Percentiles rank a stretch among this genome's conserved stretches.
phyloP scores from a whole-genome alignment of 169 alveolate genomes.

The Theileria annulata region DNA sequence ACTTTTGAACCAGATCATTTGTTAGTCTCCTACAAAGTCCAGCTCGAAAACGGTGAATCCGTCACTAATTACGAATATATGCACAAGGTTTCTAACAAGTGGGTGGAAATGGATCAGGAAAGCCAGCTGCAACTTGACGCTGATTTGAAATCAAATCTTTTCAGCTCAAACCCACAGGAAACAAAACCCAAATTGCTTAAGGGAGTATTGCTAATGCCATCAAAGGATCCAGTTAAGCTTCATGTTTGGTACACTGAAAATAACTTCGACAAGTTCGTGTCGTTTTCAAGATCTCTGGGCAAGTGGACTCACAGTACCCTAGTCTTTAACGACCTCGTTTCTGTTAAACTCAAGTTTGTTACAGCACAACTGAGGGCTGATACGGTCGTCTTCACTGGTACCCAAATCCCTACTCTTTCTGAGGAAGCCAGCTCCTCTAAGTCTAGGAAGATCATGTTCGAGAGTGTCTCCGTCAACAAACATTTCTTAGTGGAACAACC shows the following conservation, averaged over 20 bases:
- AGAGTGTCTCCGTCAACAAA: neutral
- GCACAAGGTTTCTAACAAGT: constrained; percentile 2
- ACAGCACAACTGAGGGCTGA: constrained; percentile 7
- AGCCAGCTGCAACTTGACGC: neutral
- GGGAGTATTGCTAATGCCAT: constrained; percentile 12
- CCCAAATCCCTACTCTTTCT: neutral
- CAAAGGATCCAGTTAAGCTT: neutral
- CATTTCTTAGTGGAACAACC: neutral
- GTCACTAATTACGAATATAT: neutral
- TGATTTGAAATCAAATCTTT: neutral
- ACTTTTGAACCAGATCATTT: neutral
- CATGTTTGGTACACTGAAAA: neutral
- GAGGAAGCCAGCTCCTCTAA: neutral
- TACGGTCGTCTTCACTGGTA: neutral
- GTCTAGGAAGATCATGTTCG: neutral
- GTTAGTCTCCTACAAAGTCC: neutral
- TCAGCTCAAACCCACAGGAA: neutral
- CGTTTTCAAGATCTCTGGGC: neutral
- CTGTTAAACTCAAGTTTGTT: neutral
- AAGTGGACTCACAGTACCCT: neutral
- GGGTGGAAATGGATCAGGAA: neutral
- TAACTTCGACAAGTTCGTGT: neutral
- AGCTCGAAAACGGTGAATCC: neutral
- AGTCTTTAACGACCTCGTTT: neutral
- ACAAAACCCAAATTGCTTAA: neutral